Percentiles rank a stretch among this genome's conserved stretches.
phyloP scores from a whole-genome alignment of 1,139 yeast species.

The Taphrina wiesneri region DNA sequence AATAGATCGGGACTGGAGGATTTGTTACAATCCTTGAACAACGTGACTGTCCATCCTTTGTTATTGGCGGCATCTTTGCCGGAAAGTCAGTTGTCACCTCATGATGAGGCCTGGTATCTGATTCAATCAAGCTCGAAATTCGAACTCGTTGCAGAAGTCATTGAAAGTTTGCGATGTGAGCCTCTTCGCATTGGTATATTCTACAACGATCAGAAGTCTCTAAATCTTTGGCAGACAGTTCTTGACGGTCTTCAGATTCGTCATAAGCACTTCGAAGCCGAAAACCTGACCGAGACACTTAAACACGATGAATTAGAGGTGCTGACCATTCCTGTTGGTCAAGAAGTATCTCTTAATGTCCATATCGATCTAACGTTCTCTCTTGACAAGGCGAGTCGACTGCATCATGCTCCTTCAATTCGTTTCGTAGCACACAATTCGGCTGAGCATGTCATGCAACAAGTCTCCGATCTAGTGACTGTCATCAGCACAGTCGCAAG shows the following conservation, averaged over 20 bases:
- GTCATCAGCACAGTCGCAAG: slow-evolving; percentile 11
- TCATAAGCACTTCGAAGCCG: not conserved
- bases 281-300: not conserved
- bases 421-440: slow-evolving; percentile 16
- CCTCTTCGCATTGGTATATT: slow-evolving; percentile 18
- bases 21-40: not conserved
- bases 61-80: slow-evolving; percentile 2
- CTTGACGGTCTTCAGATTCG: slow-evolving; percentile 11
- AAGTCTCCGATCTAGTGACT: slow-evolving; percentile 6
- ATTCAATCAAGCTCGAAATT: slow-evolving; percentile 25
- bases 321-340: not conserved
- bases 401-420: not conserved
- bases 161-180: slow-evolving; percentile 15
- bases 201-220: not conserved
- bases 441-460: slow-evolving; percentile 8
- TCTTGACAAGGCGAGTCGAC: not conserved
- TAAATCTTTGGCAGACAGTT: not conserved
- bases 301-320: not conserved
- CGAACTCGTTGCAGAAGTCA: slow-evolving; percentile 20
- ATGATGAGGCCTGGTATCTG: slow-evolving; percentile 28
- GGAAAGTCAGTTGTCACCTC: slow-evolving; percentile 13
- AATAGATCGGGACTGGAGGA: not conserved
- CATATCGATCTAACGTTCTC: not conserved
- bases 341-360: not conserved
- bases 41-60: slow-evolving; percentile 13